Evolutionary conservation across 495 filamentous ascomycete species (phyloP).

Genomic region (Pyronema omphalodes): DNA sequence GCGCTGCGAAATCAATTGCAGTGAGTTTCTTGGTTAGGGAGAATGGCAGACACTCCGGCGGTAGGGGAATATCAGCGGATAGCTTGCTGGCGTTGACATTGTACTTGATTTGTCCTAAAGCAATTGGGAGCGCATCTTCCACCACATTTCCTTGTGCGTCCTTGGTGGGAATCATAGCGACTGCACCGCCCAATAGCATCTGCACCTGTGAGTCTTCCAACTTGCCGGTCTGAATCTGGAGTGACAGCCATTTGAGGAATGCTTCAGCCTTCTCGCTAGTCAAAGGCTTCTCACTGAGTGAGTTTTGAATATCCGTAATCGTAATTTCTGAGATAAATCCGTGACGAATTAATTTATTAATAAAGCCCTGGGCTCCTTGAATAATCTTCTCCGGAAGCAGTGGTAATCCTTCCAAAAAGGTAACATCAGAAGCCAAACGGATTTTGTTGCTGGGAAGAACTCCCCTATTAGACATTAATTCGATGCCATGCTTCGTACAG

Average conservation of each 20-base stretch:
- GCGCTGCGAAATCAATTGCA: constrained; percentile 43
- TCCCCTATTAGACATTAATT: constrained; percentile 71
- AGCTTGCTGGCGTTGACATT: constrained; percentile 60
- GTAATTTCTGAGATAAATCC: constrained; percentile 71
- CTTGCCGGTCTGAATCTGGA: constrained; percentile 31
- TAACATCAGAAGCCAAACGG: constrained; percentile 59
- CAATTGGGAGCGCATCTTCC: constrained; percentile 47
- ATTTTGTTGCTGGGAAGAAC: constrained; percentile 61
- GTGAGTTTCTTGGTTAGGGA: constrained; percentile 47
- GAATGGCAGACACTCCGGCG: constrained; percentile 67
- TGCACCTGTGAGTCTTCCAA: constrained; percentile 44
- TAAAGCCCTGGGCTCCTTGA: constrained; percentile 43
- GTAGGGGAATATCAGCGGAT: constrained; percentile 62
- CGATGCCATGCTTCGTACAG: constrained; percentile 63
- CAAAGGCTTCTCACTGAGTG: constrained; percentile 60
- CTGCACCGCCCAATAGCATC: constrained; percentile 55
- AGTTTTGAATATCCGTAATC: constrained; percentile 62
- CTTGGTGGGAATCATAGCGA: constrained; percentile 37
- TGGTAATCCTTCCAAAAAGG: constrained; percentile 80
- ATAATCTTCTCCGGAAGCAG: constrained; percentile 61
- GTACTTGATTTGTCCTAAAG: constrained; percentile 51
- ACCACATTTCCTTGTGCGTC: constrained; percentile 28
- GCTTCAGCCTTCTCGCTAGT: constrained; percentile 52
- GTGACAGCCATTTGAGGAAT: constrained; percentile 56
- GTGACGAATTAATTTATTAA: constrained; percentile 57